Percentiles rank a stretch among this genome's conserved stretches.
Conservation (phyloP, 1,139 yeast species). For the Kodamaea suecica region DNA sequence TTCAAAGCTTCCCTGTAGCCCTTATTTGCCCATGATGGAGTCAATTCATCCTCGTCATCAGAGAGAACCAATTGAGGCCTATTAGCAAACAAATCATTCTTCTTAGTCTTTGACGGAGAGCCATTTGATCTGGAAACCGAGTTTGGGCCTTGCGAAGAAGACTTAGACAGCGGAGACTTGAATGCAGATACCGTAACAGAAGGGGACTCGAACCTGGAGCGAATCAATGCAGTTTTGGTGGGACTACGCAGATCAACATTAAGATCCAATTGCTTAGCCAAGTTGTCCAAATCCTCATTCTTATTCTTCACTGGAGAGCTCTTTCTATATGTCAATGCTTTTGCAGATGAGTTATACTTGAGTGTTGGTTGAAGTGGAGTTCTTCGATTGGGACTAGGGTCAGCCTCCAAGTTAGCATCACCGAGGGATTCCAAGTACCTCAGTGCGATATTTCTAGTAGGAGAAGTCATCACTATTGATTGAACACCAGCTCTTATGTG, state of each 20-base stretch:
- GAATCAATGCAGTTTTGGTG: slow-evolving; percentile 28
- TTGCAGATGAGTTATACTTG: slow-evolving; percentile 22
- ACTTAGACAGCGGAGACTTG: slow-evolving; percentile 26
- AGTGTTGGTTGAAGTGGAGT: slow-evolving; percentile 34
- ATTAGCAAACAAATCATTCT: slow-evolving; percentile 4
- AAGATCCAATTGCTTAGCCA: slow-evolving; percentile 34
- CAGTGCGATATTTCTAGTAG: slow-evolving; percentile 28
- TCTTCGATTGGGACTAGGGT: slow-evolving; percentile 9
- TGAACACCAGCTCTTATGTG: too few relatives aligned
- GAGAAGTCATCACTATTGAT: slow-evolving; percentile 20
- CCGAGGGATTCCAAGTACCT: slow-evolving; percentile 33
- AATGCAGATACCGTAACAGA: slow-evolving; percentile 47
- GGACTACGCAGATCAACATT: slow-evolving; percentile 29
- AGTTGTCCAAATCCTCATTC: slow-evolving; percentile 36
- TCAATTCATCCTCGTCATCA: slow-evolving; percentile 13
- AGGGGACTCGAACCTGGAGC: slow-evolving; percentile 42
- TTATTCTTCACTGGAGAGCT: slow-evolving; percentile 12
- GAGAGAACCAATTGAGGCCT: slow-evolving; percentile 13
- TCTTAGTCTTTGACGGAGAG: slow-evolving; percentile 8
- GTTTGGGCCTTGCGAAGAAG: neutral
- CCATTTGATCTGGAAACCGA: slow-evolving; percentile 20
- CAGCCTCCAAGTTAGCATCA: slow-evolving; percentile 19
- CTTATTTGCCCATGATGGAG: slow-evolving; percentile 25
- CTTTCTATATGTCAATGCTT: slow-evolving; percentile 7
- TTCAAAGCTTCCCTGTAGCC: slow-evolving; percentile 18